Evolutionary conservation across 176 grass and related monocot genomes (phyloP).

Genomic region (Urochloa ruziziensis): DNA sequence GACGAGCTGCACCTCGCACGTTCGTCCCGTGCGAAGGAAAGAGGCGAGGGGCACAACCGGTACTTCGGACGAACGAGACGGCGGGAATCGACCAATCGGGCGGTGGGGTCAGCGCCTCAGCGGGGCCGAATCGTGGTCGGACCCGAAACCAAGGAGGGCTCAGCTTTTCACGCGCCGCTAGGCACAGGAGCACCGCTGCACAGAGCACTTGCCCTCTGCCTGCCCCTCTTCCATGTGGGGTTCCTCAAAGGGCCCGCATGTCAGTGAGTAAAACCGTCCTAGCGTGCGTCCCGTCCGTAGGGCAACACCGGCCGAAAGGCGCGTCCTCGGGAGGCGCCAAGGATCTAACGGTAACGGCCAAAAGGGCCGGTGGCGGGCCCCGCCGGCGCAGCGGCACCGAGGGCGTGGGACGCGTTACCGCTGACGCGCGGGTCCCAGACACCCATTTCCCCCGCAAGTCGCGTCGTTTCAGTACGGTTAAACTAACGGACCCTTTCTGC

Average conservation of each 20-base stretch:
- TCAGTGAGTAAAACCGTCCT: not conserved
- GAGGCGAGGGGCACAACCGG: conserved; percentile 7
- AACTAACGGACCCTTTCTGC: not conserved
- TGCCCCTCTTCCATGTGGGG: not conserved
- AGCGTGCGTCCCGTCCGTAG: not conserved
- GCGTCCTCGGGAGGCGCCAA: conserved; percentile 15
- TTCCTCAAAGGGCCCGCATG: fast-evolving
- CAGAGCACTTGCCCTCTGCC: too few relatives aligned
- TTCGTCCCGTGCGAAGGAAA: not conserved
- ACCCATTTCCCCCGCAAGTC: not conserved
- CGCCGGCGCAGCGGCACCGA: not conserved
- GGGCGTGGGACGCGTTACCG: fast-evolving
- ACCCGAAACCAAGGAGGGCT: not conserved
- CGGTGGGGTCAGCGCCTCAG: not conserved
- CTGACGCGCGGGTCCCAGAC: not conserved
- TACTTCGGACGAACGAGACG: not conserved
- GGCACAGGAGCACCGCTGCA: too few relatives aligned
- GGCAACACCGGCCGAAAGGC: conserved; percentile 32
- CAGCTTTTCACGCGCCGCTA: not conserved
- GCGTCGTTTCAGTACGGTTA: conserved; percentile 31
- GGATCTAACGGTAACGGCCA: conserved; percentile 49
- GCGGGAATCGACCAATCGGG: not conserved
- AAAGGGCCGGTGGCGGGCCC: not conserved
- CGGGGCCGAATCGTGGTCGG: conserved; percentile 26
- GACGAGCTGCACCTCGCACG: not conserved